These are phyloP conservation scores for Auriculariales sp. DNA, from an alignment of 768 basidiomycete species.

Conservation along the genomic window DNA sequence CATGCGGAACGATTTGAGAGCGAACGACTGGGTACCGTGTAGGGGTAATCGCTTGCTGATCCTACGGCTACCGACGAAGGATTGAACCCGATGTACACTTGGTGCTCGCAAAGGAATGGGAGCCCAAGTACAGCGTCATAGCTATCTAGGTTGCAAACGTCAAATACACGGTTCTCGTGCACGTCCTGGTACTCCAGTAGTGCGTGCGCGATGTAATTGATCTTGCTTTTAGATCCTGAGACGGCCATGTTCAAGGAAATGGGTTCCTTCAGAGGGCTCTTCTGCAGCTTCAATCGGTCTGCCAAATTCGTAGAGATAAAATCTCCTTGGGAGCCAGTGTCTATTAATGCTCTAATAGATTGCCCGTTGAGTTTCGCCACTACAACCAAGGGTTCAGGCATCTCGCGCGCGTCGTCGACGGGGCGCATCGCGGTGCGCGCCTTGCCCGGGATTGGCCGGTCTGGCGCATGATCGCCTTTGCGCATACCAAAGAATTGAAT, in stretches of 20 bases:
- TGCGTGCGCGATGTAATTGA: not conserved
- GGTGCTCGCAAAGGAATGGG: constrained; percentile 20
- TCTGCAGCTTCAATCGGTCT: not conserved
- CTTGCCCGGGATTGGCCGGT: no score
- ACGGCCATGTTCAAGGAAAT: constrained; percentile 7
- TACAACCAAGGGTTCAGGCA: not conserved
- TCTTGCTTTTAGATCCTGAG: constrained; percentile 2
- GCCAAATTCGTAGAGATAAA: not conserved
- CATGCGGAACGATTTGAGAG: not conserved
- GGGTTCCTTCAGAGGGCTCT: not conserved
- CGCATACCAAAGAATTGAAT: no score
- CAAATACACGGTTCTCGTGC: constrained; percentile 6
- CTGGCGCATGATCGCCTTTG: no score
- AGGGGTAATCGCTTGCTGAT: not conserved
- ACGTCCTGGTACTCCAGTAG: constrained; percentile 5
- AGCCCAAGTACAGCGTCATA: constrained; percentile 24
- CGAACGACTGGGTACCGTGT: not conserved
- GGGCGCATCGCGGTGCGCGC: not conserved
- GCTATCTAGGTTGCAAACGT: constrained; percentile 21
- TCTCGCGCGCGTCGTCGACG: not conserved
- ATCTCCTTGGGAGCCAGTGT: not conserved
- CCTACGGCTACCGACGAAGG: constrained; percentile 11
- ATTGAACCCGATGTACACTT: constrained; percentile 15
- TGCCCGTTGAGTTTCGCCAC: not conserved
- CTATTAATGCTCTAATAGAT: not conserved